Percentiles rank a stretch among this genome's conserved stretches.
These are phyloP conservation scores for Citrullus colocynthis DNA, from an alignment of 306 rosid genomes.

Conservation along the genomic window DNA sequence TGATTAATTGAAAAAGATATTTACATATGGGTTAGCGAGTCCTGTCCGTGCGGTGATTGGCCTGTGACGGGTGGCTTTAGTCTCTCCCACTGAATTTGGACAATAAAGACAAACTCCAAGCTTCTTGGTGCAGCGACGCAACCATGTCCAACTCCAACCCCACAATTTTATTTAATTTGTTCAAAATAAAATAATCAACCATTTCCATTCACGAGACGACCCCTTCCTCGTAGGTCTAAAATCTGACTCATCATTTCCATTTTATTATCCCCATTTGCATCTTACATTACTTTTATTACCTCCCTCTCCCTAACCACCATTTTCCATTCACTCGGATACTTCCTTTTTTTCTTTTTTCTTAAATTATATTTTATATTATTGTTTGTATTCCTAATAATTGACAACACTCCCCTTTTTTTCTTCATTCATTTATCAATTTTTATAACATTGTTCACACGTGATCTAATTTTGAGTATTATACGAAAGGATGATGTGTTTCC, in stretches of 20 bases:
- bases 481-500: too few species aligned
- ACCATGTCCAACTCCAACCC: neutral
- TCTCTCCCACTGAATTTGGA: constrained; percentile 7
- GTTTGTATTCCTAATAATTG: neutral
- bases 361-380: neutral
- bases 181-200: neutral
- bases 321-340: neutral
- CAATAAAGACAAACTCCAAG: constrained; percentile 8
- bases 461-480: too few species aligned
- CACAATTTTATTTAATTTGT: neutral
- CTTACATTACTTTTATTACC: neutral
- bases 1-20: neutral
- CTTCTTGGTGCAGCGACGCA: constrained; percentile 7
- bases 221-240: neutral
- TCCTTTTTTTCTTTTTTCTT: neutral
- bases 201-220: neutral
- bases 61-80: neutral
- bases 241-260: neutral
- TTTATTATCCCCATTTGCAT: neutral
- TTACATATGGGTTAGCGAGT: neutral
- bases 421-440: too few species aligned
- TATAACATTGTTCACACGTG: too few species aligned
- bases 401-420: too few species aligned
- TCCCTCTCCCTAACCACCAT: neutral
- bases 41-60: neutral